Conservation (phyloP, 2,329 filamentous ascomycete species). For the Beauveria sp. region DNA sequence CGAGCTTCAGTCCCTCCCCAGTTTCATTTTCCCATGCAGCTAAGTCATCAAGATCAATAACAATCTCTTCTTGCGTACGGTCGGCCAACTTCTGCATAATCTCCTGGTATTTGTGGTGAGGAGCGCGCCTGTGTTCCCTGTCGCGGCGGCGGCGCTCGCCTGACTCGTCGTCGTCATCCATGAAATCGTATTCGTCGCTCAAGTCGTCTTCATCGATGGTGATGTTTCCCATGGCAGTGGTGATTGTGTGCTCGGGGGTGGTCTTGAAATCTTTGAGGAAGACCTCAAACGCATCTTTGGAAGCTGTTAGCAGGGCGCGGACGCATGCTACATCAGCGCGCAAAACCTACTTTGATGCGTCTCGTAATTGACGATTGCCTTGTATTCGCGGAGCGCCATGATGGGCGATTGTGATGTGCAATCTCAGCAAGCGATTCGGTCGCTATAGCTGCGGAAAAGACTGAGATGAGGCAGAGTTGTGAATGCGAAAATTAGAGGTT, state of each 20-base stretch:
- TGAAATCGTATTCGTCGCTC: slow-evolving; percentile 87
- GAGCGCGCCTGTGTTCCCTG: slow-evolving; percentile 41
- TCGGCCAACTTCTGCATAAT: slow-evolving; percentile 83
- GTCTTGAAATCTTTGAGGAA: slow-evolving; percentile 88
- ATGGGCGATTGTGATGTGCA: slow-evolving; percentile 20
- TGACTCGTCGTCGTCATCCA: slow-evolving; percentile 69
- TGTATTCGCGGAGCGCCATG: slow-evolving; percentile 83
- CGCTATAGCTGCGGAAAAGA: not conserved
- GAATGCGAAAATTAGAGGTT: slow-evolving; percentile 1
- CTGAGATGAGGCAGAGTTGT: not conserved
- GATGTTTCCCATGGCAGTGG: slow-evolving; percentile 75
- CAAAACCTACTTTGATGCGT: slow-evolving; percentile 65
- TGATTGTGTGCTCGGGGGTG: slow-evolving; percentile 60
- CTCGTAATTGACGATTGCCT: slow-evolving; percentile 75
- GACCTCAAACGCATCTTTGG: slow-evolving; percentile 69
- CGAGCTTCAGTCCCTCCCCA: slow-evolving; percentile 62
- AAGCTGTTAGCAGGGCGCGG: slow-evolving; percentile 20
- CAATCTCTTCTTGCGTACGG: slow-evolving; percentile 65
- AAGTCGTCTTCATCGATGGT: slow-evolving; percentile 80
- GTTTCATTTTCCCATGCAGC: slow-evolving; percentile 68
- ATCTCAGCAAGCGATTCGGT: slow-evolving; percentile 7
- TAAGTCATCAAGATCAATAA: slow-evolving; percentile 86
- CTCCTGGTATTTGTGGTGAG: slow-evolving; percentile 80
- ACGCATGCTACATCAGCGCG: not conserved
- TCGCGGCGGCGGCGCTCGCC: slow-evolving; percentile 42